Percentiles rank a stretch among this genome's conserved stretches.
These are phyloP conservation scores for Evernia prunastri DNA, from an alignment of 495 filamentous ascomycete genomes.

Conservation along the genomic window DNA sequence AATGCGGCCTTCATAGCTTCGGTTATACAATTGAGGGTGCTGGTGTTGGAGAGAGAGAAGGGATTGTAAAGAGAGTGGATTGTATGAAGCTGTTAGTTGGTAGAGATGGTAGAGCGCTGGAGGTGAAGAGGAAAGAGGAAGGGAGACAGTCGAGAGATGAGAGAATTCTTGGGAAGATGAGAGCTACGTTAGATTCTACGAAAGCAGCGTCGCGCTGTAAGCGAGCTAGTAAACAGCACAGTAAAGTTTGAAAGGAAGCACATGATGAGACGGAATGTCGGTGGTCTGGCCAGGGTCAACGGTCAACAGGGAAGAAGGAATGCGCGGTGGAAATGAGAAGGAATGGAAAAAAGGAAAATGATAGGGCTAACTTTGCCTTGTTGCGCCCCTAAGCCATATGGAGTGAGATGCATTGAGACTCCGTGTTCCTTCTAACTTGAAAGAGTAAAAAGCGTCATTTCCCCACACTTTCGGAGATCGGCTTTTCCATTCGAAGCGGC, in stretches of 20 bases:
- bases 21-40: slow-evolving; percentile 3
- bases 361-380: not conserved
- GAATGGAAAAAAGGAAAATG: not conserved
- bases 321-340: not conserved
- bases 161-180: not conserved
- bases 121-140: not conserved
- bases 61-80: not conserved
- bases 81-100: not conserved
- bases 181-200: not conserved
- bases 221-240: not conserved
- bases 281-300: not conserved
- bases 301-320: not conserved
- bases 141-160: slow-evolving; percentile 1
- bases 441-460: not conserved
- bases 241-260: not conserved
- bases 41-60: not conserved
- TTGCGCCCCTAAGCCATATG: not conserved
- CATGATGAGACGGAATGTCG: slow-evolving; percentile 5
- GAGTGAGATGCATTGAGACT: not conserved
- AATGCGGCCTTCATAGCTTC: slow-evolving; percentile 22
- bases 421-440: not conserved
- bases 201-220: slow-evolving; percentile 1
- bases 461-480: not conserved
- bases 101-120: not conserved
- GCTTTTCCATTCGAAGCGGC: not conserved